These are phyloP conservation scores for Celoporthe dispersa DNA, from an alignment of 2,329 filamentous ascomycete genomes.

Conservation along the genomic window DNA sequence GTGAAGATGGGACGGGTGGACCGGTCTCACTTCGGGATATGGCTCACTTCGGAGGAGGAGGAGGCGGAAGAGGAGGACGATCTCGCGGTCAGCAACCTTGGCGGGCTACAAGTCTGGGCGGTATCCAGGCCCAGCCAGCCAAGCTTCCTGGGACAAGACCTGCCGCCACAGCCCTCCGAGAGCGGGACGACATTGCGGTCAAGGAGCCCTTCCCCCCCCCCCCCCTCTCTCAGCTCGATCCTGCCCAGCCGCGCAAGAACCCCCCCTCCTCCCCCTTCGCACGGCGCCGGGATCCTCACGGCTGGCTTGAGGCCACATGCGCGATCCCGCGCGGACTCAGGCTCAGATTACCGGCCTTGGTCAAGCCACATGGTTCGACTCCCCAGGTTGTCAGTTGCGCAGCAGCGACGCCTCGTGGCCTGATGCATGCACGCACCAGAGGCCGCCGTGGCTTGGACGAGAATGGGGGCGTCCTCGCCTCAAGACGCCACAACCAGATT, in stretches of 20 bases:
- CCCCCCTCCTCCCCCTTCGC: not conserved
- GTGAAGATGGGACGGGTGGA: not conserved
- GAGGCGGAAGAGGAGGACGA: not conserved
- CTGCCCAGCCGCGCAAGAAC: too few species aligned
- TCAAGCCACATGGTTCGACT: not conserved
- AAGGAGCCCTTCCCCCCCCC: not conserved
- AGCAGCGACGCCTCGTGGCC: not conserved
- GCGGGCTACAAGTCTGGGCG: too few species aligned
- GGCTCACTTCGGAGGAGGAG: not conserved
- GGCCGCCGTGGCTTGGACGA: not conserved
- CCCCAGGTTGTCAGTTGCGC: not conserved
- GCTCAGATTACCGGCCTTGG: not conserved
- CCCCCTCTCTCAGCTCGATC: too few species aligned
- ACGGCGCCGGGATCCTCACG: not conserved
- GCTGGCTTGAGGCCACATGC: not conserved
- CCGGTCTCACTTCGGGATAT: not conserved
- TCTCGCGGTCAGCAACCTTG: too few species aligned
- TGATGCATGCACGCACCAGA: not conserved
- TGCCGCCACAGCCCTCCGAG: not conserved
- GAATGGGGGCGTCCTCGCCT: not conserved
- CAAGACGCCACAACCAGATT: not conserved
- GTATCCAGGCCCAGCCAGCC: too few species aligned
- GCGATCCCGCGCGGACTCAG: not conserved
- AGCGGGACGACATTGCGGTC: not conserved
- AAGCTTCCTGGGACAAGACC: not conserved